Evolutionary conservation across 805 yeast genomes (phyloP).

Genomic region (Diddensiella transvaalensis): DNA sequence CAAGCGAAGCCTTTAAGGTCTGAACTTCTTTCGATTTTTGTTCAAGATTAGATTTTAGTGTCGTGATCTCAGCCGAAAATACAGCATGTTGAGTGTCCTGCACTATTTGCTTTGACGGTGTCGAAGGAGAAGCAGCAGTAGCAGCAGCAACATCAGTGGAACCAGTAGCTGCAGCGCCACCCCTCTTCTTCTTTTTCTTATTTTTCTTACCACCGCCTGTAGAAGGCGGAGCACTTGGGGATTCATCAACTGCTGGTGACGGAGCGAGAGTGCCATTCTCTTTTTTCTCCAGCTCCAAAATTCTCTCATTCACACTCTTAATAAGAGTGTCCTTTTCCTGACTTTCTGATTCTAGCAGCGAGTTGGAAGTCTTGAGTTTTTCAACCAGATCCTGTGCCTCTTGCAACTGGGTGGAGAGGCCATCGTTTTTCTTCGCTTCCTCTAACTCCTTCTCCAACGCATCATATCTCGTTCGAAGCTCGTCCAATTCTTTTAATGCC

Average conservation of each 20-base stretch:
- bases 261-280: neutral
- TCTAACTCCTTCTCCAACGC: constrained; percentile 11
- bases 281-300: neutral
- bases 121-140: neutral
- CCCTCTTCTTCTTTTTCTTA: constrained; percentile 32
- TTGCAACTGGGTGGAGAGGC: constrained; percentile 12
- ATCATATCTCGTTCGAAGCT: constrained; percentile 6
- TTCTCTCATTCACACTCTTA: neutral
- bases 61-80: neutral
- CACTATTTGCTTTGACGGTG: neutral
- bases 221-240: neutral
- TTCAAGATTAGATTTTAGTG: constrained; percentile 3
- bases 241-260: neutral
- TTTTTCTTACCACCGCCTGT: constrained; percentile 20
- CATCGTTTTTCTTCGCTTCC: constrained; percentile 3
- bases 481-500: constrained; percentile 3
- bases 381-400: constrained; percentile 5
- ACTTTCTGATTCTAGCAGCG: neutral
- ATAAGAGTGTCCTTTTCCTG: neutral
- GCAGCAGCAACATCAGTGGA: neutral
- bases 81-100: neutral
- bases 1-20: constrained; percentile 3
- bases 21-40: neutral
- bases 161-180: constrained; percentile 19
- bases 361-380: neutral